Percentiles rank a stretch among this genome's conserved stretches.
Conservation (phyloP, 495 filamentous ascomycete species). For the Parachaetomium inaequale region DNA sequence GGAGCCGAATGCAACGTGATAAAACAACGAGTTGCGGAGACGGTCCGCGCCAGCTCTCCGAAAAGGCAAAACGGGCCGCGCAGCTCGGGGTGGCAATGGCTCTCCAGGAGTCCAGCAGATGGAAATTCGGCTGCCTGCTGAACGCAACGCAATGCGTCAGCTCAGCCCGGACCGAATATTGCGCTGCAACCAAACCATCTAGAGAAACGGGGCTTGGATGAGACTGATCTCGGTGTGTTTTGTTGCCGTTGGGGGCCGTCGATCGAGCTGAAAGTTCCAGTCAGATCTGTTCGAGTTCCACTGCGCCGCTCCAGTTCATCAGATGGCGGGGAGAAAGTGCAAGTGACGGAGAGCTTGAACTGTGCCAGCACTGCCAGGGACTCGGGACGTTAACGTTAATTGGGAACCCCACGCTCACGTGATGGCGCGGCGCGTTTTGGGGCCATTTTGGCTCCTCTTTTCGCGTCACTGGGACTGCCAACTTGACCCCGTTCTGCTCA, state of each 20-base stretch:
- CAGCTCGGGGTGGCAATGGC: neutral
- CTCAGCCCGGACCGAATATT: neutral
- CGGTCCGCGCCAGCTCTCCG: neutral
- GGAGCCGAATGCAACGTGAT: slow-evolving; percentile 11
- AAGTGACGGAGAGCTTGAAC: no score
- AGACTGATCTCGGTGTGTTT: neutral
- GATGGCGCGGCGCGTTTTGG: slow-evolving; percentile 4
- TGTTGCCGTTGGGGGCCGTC: no score
- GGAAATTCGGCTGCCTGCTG: slow-evolving; percentile 8
- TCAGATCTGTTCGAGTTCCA: no score
- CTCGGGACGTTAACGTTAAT: no score
- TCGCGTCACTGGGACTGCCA: no score
- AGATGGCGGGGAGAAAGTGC: no score
- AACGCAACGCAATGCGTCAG: neutral
- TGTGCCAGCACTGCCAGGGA: no score
- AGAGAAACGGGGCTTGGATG: neutral
- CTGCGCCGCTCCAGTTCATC: no score
- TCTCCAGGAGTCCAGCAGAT: no score
- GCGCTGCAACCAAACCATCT: neutral
- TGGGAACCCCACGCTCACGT: neutral
- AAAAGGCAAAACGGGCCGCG: neutral
- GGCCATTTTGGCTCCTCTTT: neutral
- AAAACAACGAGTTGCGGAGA: neutral
- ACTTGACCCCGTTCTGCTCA: no score
- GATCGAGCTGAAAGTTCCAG: no score